Percentiles rank a stretch among this genome's conserved stretches.
Conservation (phyloP, 2,329 filamentous ascomycete genomes). For the Aspergillus sp. region DNA sequence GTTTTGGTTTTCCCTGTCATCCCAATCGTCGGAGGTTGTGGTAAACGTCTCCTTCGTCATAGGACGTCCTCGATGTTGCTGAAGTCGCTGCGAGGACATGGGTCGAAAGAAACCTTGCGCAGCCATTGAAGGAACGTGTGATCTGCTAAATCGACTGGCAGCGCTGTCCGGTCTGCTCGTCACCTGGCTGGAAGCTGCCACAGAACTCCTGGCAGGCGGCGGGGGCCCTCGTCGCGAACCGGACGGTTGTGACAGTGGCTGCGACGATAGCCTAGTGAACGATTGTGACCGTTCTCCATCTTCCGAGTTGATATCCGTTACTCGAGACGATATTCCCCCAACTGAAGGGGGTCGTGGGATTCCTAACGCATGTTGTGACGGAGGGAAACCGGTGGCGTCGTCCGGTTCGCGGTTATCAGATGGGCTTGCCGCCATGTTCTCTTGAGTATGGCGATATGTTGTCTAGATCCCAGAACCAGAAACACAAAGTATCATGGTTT, state of each 20-base stretch:
- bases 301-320: slow-evolving; percentile 55
- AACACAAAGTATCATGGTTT: slow-evolving; percentile 16
- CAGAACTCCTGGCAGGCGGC: slow-evolving; percentile 31
- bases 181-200: slow-evolving; percentile 37
- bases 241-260: slow-evolving; percentile 46
- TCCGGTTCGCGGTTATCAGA: slow-evolving; percentile 28
- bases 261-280: slow-evolving; percentile 41
- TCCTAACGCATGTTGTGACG: slow-evolving; percentile 44
- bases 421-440: slow-evolving; percentile 16
- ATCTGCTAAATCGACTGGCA: slow-evolving; percentile 63
- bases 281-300: slow-evolving; percentile 39
- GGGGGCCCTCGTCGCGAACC: slow-evolving; percentile 47
- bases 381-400: slow-evolving; percentile 26
- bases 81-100: slow-evolving; percentile 91
- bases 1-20: slow-evolving; percentile 42
- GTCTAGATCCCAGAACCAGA: slow-evolving; percentile 4
- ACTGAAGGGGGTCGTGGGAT: slow-evolving; percentile 40
- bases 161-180: slow-evolving; percentile 47
- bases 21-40: slow-evolving; percentile 34
- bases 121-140: slow-evolving; percentile 81
- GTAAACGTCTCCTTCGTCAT: slow-evolving; percentile 22
- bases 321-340: slow-evolving; percentile 56
- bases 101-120: slow-evolving; percentile 90
- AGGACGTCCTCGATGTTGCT: slow-evolving; percentile 67
- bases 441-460: slow-evolving; percentile 2